A percentile compares a stretch with the other conserved stretches of the same genome.
These are phyloP conservation scores for Colletotrichum sp. DNA, from an alignment of 2,329 filamentous ascomycete genomes.

Conservation along the genomic window DNA sequence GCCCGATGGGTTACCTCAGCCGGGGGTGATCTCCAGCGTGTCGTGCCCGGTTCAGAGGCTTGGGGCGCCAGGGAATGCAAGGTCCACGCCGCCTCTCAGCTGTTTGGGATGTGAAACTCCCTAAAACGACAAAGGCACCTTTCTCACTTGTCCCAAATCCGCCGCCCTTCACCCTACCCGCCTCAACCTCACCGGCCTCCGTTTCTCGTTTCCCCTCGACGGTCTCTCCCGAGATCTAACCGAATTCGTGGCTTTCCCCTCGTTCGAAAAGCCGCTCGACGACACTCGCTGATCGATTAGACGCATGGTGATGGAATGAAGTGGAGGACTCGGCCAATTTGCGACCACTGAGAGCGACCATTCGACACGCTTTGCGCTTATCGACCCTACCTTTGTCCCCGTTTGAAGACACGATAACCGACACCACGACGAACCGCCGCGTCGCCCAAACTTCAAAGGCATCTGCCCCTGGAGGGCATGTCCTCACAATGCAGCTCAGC, in stretches of 20 bases:
- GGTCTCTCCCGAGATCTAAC: not conserved
- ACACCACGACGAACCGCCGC: not conserved
- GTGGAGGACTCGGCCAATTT: not conserved
- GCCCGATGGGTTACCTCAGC: not conserved
- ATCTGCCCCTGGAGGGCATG: constrained; percentile 47
- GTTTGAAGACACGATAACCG: not conserved
- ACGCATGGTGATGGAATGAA: constrained; percentile 7
- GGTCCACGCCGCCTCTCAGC: constrained; percentile 9
- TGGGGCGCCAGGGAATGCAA: not conserved
- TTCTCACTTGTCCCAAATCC: not conserved
- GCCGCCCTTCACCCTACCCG: not conserved
- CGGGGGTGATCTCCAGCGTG: not conserved
- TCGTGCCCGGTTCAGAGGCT: not conserved
- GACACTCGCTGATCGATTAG: not conserved
- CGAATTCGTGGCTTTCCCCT: not conserved
- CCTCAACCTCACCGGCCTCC: not conserved
- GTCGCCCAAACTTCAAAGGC: not conserved
- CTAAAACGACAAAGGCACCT: constrained; percentile 14
- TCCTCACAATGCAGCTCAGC: constrained; percentile 62
- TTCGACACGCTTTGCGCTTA: not conserved
- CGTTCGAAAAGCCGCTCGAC: constrained; percentile 2
- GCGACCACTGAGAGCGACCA: not conserved
- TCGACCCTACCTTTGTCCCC: not conserved
- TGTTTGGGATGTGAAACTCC: constrained; percentile 23
- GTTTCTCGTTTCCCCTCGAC: not conserved